Evolutionary conservation across 345 rosid species (phyloP).

Genomic region (Syzygium jambos): DNA sequence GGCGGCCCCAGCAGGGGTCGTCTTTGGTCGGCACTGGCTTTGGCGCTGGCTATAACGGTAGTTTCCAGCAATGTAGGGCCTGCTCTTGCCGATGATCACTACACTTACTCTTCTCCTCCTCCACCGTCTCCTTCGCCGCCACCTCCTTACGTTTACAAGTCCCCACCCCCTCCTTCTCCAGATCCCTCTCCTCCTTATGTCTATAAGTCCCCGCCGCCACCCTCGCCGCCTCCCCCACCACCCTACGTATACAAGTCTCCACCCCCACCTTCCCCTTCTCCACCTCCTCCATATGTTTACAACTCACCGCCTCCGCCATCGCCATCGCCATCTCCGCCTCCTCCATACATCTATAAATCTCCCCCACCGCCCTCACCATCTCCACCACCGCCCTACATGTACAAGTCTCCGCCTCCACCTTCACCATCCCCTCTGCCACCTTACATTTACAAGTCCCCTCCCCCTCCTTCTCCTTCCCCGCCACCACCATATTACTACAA

Average conservation of each 20-base stretch:
- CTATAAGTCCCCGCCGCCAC: no score
- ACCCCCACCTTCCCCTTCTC: no score
- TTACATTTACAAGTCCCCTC: not conserved
- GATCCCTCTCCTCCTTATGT: no score
- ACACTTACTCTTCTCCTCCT: constrained; percentile 1
- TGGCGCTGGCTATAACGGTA: not conserved
- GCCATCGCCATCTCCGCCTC: not conserved
- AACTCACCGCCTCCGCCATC: not conserved
- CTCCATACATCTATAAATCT: not conserved
- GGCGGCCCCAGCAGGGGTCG: not conserved
- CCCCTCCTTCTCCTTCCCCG: not conserved
- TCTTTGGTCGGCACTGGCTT: not conserved
- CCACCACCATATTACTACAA: not conserved
- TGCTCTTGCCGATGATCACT: not conserved
- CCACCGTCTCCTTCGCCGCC: not conserved
- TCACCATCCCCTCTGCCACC: not conserved
- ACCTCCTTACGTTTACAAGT: no score
- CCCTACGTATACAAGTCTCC: no score
- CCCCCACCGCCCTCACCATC: not conserved
- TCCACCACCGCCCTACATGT: not conserved
- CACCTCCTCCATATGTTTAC: not conserved
- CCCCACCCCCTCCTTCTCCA: no score
- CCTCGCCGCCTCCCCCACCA: no score
- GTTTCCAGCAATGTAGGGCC: not conserved
- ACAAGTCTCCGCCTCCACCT: not conserved